Conservation (phyloP, 2,329 filamentous ascomycete species). For the Colletotrichum camelliae region DNA sequence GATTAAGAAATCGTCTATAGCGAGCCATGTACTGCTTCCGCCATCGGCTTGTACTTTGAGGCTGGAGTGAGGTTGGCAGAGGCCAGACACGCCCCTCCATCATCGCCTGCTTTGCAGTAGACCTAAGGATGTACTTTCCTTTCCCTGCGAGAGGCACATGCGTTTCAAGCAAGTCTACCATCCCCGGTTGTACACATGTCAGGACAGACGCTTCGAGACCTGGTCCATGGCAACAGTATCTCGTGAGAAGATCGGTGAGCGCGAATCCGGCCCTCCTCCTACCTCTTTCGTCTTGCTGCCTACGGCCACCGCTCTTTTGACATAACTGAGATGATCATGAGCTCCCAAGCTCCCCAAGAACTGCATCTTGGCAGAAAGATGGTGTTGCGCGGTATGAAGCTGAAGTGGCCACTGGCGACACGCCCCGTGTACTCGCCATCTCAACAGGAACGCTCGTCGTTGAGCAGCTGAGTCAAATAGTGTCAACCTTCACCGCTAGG, state of each 20-base stretch:
- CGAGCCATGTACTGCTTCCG: not conserved
- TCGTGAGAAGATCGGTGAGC: constrained; percentile 15
- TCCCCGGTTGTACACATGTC: constrained; percentile 10
- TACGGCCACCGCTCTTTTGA: constrained; percentile 21
- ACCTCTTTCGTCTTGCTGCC: not conserved
- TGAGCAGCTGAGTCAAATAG: constrained; percentile 11
- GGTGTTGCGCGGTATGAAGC: not conserved
- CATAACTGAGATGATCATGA: constrained; percentile 16
- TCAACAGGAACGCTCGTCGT: constrained; percentile 20
- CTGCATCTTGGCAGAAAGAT: constrained; percentile 9
- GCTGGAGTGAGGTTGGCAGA: not conserved
- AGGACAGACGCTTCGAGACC: not conserved
- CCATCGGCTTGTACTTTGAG: not conserved
- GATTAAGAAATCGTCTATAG: constrained; percentile 9
- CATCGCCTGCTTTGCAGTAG: constrained; percentile 1
- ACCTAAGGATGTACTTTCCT: constrained; percentile 17
- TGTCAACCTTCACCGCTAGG: constrained; percentile 17
- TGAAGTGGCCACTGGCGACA: constrained; percentile 4
- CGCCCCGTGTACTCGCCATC: constrained; percentile 11
- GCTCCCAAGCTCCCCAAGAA: constrained; percentile 1
- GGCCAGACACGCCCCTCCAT: constrained; percentile 8
- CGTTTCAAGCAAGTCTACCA: not conserved
- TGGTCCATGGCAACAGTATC: constrained; percentile 9
- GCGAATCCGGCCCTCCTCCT: not conserved
- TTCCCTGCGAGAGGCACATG: constrained; percentile 16